Conservation (phyloP, 1,284 basidiomycete species). For the Boletus semigastroideus region DNA sequence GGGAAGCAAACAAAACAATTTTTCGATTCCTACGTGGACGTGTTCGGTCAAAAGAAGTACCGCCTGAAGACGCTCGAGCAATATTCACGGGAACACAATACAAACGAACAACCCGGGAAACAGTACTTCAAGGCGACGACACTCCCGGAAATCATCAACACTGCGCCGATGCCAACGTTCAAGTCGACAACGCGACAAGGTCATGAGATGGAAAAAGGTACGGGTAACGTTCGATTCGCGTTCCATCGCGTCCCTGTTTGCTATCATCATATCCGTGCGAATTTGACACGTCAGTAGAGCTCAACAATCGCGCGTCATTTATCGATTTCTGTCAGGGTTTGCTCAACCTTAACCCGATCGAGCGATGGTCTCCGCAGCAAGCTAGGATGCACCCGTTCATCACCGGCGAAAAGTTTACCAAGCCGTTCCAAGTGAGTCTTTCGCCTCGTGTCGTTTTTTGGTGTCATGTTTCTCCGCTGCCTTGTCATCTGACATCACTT, state of each 20-base stretch:
- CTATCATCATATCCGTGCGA: conserved; percentile 8
- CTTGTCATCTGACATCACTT: conserved; percentile 12
- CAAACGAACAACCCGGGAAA: conserved; percentile 95
- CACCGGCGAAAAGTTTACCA: conserved; percentile 92
- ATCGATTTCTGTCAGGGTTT: conserved; percentile 98
- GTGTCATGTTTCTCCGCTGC: not conserved
- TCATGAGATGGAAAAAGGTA: conserved; percentile 92
- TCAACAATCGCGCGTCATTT: conserved; percentile 91
- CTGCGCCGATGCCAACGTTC: conserved; percentile 84
- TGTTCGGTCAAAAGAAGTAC: conserved; percentile 86
- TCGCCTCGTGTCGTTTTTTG: not conserved
- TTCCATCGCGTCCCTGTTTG: not conserved
- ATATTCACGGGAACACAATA: conserved; percentile 92
- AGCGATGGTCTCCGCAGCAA: conserved; percentile 97
- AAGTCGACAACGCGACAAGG: conserved; percentile 74
- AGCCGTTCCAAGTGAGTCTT: conserved; percentile 78
- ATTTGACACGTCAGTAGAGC: conserved; percentile 56
- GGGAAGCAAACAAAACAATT: conserved; percentile 97
- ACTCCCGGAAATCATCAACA: conserved; percentile 94
- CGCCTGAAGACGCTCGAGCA: conserved; percentile 92
- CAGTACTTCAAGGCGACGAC: conserved; percentile 98
- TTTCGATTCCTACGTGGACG: conserved; percentile 82
- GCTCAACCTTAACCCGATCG: conserved; percentile 91
- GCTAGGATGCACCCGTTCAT: conserved; percentile 97
- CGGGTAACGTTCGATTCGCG: conserved; percentile 2